Evolutionary conservation across 2,329 filamentous ascomycete species (phyloP).

Genomic region (Colletotrichum graminicola): DNA sequence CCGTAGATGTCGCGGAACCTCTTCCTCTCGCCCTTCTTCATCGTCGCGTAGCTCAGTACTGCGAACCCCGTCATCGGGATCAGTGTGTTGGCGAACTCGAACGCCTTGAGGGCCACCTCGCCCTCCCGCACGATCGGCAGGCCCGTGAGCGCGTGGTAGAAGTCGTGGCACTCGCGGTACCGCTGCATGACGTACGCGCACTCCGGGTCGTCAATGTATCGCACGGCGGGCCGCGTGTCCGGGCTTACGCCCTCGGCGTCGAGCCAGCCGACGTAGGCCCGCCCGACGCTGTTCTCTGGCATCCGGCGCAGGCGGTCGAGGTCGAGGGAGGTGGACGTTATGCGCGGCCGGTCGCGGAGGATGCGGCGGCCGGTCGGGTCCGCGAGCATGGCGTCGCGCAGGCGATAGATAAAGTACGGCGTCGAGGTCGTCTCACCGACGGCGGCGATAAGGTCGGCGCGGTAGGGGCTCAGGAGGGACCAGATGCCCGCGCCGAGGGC

Average conservation of each 20-base stretch:
- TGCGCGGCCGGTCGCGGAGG: conserved; percentile 87
- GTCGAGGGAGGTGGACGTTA: conserved; percentile 79
- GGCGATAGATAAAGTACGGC: conserved; percentile 93
- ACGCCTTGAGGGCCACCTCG: conserved; percentile 96
- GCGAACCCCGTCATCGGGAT: conserved; percentile 95
- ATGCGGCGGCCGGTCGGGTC: conserved; percentile 89
- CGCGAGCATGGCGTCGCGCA: conserved; percentile 91
- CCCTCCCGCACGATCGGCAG: conserved; percentile 94
- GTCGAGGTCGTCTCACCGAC: conserved; percentile 95
- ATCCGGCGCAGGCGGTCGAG: conserved; percentile 79
- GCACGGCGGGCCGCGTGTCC: conserved; percentile 84
- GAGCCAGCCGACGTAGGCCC: conserved; percentile 89
- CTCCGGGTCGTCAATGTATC: conserved; percentile 94
- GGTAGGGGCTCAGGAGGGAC: conserved; percentile 79
- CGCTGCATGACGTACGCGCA: conserved; percentile 99
- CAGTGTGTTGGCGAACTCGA: conserved; percentile 95
- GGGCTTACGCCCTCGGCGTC: conserved; percentile 93
- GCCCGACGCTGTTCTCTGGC: conserved; percentile 80
- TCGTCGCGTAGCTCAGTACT: conserved; percentile 85
- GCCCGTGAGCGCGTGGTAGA: conserved; percentile 95
- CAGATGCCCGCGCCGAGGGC: conserved; percentile 73
- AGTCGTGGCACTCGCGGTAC: conserved; percentile 97
- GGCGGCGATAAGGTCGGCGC: conserved; percentile 92
- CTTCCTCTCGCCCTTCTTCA: conserved; percentile 83
- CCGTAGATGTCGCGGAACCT: conserved; percentile 82